These are phyloP conservation scores for Davidsoniella eucalypti DNA, from an alignment of 2,329 filamentous ascomycete genomes.

Conservation along the genomic window DNA sequence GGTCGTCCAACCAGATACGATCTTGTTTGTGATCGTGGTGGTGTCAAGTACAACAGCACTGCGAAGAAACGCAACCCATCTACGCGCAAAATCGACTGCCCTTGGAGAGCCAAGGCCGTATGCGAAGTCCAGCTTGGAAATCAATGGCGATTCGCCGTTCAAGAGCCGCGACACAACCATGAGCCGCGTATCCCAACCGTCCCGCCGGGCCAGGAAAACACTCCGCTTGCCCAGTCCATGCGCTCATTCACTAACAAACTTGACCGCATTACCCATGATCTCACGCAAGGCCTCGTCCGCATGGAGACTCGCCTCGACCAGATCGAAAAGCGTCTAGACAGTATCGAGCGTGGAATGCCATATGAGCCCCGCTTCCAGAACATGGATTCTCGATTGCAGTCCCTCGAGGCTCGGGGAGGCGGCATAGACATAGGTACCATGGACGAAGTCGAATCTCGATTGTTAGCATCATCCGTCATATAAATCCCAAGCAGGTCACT, in stretches of 20 bases:
- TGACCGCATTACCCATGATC: slow-evolving; percentile 40
- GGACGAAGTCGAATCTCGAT: slow-evolving; percentile 29
- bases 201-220: slow-evolving; percentile 38
- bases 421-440: slow-evolving; percentile 22
- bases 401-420: slow-evolving; percentile 20
- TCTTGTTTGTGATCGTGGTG: slow-evolving; percentile 44
- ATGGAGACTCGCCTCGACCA: slow-evolving; percentile 34
- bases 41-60: slow-evolving; percentile 48
- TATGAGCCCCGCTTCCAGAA: slow-evolving; percentile 30
- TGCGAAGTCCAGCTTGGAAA: slow-evolving; percentile 46
- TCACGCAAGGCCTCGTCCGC: slow-evolving; percentile 34
- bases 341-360: slow-evolving; percentile 30
- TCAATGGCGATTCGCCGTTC: slow-evolving; percentile 47
- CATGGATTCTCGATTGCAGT: slow-evolving; percentile 26
- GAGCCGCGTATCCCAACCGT: slow-evolving; percentile 39
- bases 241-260: slow-evolving; percentile 43
- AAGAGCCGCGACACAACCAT: slow-evolving; percentile 44
- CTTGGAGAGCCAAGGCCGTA: slow-evolving; percentile 46
- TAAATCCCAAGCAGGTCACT: background rate
- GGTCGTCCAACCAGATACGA: slow-evolving; percentile 46
- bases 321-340: slow-evolving; percentile 38
- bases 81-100: slow-evolving; percentile 47
- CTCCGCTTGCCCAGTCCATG: slow-evolving; percentile 39
- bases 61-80: slow-evolving; percentile 48
- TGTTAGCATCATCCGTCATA: slow-evolving; percentile 20